Conservation (phyloP, 2,329 filamentous ascomycete genomes). For the Nothophoma quercina region DNA sequence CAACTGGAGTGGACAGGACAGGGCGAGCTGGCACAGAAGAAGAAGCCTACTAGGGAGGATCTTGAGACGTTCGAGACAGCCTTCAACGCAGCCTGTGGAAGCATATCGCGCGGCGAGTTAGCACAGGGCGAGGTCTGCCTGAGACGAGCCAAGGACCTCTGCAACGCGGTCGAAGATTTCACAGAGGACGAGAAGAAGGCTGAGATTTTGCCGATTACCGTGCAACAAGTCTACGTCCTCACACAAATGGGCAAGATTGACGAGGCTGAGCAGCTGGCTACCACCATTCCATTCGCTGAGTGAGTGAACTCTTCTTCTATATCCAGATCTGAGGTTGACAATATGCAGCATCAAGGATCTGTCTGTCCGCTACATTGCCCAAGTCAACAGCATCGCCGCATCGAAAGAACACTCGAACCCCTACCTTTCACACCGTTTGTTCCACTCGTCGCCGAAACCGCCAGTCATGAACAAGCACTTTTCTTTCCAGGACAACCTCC, state of each 20-base stretch:
- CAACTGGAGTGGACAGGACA: constrained; percentile 75
- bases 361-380: constrained; percentile 70
- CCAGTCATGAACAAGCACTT: constrained; percentile 72
- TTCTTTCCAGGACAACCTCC: constrained; percentile 69
- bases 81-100: constrained; percentile 79
- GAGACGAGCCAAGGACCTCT: constrained; percentile 74
- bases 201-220: constrained; percentile 76
- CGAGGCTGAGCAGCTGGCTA: constrained; percentile 70
- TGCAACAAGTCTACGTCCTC: constrained; percentile 78
- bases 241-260: constrained; percentile 69
- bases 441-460: constrained; percentile 62
- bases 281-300: constrained; percentile 67
- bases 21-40: constrained; percentile 60
- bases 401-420: constrained; percentile 65
- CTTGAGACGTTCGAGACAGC: constrained; percentile 81
- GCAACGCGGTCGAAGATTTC: constrained; percentile 76
- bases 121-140: constrained; percentile 70
- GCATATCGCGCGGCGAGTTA: constrained; percentile 73
- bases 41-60: constrained; percentile 66
- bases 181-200: constrained; percentile 75
- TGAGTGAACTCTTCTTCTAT: too few relatives aligned
- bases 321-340: too few relatives aligned
- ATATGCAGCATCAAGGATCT: constrained; percentile 67
- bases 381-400: constrained; percentile 68
- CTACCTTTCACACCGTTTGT: constrained; percentile 70